Conservation (phyloP, 345 rosid species). For the Angophora floribunda region DNA sequence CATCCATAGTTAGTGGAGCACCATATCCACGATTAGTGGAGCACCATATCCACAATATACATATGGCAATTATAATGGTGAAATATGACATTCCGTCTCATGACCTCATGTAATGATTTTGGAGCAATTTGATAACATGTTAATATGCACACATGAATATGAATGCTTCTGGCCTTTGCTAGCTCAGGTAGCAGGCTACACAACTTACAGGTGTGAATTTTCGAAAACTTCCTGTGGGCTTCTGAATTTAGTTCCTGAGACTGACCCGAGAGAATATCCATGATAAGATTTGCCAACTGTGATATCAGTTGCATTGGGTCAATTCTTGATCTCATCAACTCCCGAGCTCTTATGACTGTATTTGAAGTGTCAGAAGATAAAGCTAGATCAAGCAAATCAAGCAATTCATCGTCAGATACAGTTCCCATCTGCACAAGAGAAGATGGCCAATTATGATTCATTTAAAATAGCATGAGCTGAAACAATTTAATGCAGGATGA, state of each 20-base stretch:
- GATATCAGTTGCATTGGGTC: conserved; percentile 94
- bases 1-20: not conserved
- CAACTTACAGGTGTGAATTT: conserved; percentile 56
- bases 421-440: conserved; percentile 59
- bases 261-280: conserved; percentile 83
- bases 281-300: conserved; percentile 85
- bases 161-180: not conserved
- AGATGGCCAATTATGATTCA: not conserved
- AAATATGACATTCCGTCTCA: not conserved
- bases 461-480: not conserved
- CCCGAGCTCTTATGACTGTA: conserved; percentile 87
- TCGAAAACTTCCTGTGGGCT: conserved; percentile 40
- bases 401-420: conserved; percentile 93
- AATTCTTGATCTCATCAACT: conserved; percentile 86
- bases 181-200: not conserved
- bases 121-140: not conserved
- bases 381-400: conserved; percentile 85
- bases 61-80: not conserved
- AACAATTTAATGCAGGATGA: not conserved
- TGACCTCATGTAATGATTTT: not conserved
- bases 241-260: conserved; percentile 52
- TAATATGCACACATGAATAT: not conserved
- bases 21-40: not conserved
- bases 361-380: conserved; percentile 88
- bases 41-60: not conserved